A percentile compares a stretch with the other conserved stretches of the same genome.
phyloP scores from a whole-genome alignment of 1,139 yeast species.

The Geotrichum cucujoidarum region DNA sequence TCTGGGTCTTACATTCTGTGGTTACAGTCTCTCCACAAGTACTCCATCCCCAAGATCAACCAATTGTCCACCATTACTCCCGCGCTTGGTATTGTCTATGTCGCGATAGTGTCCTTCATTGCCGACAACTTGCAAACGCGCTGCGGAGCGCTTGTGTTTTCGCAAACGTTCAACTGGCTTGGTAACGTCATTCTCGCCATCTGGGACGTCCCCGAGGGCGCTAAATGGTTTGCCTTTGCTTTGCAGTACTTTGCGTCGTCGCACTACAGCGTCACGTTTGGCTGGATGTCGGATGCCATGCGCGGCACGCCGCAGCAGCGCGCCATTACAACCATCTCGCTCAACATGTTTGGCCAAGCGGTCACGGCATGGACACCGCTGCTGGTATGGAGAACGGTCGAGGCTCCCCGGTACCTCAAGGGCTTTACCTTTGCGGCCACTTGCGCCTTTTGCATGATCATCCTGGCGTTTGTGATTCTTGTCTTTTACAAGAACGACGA shows the following conservation, averaged over 20 bases:
- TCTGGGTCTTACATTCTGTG: constrained; percentile 53
- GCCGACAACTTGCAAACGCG: constrained; percentile 53
- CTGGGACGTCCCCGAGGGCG: constrained; percentile 45
- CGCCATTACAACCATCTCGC: constrained; percentile 39
- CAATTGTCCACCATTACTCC: constrained; percentile 46
- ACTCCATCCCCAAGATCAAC: constrained; percentile 41
- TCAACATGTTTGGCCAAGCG: constrained; percentile 41
- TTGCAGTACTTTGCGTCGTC: constrained; percentile 45
- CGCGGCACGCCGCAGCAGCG: constrained; percentile 36
- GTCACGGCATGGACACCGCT: constrained; percentile 25
- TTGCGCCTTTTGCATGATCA: constrained; percentile 45
- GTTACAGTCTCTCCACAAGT: constrained; percentile 45
- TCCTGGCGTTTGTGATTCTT: constrained; percentile 47
- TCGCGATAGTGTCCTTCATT: constrained; percentile 42
- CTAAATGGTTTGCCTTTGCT: constrained; percentile 47
- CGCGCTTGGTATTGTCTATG: constrained; percentile 48
- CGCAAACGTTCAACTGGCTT: constrained; percentile 47
- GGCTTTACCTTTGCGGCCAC: constrained; percentile 54
- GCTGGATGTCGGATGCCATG: constrained; percentile 23
- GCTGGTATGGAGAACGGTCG: constrained; percentile 45
- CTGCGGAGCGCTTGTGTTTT: constrained; percentile 52
- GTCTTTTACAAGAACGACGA: constrained; percentile 57
- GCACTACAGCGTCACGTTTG: constrained; percentile 36
- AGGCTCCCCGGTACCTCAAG: constrained; percentile 47
- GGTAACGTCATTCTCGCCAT: constrained; percentile 45